These are phyloP conservation scores for Helotiales sp. DNA, from an alignment of 2,329 filamentous ascomycete species.

Conservation along the genomic window DNA sequence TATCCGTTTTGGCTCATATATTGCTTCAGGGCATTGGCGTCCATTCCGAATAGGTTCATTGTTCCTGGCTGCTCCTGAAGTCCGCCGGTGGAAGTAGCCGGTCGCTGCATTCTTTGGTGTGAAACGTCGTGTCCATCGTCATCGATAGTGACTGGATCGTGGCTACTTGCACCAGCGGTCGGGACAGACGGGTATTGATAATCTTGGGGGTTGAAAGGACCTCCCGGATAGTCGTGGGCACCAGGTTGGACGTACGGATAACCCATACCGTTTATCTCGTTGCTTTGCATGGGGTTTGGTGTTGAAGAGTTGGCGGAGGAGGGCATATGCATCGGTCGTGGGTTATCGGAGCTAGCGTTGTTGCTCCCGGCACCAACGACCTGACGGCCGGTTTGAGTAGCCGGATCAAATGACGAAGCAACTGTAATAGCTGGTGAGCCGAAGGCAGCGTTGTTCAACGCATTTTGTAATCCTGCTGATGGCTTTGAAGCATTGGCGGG, in stretches of 20 bases:
- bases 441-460: neutral
- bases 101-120: neutral
- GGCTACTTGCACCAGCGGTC: neutral
- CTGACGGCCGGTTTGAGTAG: neutral
- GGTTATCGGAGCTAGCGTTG: neutral
- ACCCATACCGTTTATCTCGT: neutral
- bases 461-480: neutral
- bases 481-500: neutral
- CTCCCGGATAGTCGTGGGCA: neutral
- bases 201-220: neutral
- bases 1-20: neutral
- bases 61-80: neutral
- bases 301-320: neutral
- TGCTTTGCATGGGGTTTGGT: neutral
- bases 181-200: neutral
- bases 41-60: neutral
- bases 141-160: neutral
- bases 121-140: neutral
- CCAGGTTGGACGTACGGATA: neutral
- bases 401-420: neutral
- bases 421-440: neutral
- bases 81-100: too few relatives aligned
- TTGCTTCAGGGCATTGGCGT: neutral
- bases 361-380: neutral
- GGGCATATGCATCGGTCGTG: neutral